Percentiles rank a stretch among this genome's conserved stretches.
Evolutionary conservation across 495 filamentous ascomycete genomes (phyloP).

Genomic region (Viridothelium virens): DNA sequence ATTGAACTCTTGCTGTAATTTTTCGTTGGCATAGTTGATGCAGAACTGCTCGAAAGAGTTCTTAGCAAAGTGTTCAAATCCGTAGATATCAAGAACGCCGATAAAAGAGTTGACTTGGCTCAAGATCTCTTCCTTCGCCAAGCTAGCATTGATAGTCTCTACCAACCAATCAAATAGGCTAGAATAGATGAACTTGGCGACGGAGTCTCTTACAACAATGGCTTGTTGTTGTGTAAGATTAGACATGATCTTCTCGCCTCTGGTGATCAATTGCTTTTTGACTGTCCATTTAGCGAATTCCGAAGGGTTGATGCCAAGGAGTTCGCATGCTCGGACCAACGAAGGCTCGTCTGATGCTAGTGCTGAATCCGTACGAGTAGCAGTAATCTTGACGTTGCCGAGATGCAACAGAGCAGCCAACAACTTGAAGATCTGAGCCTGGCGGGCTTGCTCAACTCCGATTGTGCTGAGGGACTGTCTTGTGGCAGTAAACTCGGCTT

Average conservation of each 20-base stretch:
- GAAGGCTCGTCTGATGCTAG: slow-evolving; percentile 74
- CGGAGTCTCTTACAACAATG: slow-evolving; percentile 89
- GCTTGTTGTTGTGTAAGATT: slow-evolving; percentile 93
- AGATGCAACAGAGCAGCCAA: slow-evolving; percentile 89
- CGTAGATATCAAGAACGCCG: slow-evolving; percentile 98
- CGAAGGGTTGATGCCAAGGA: slow-evolving; percentile 76
- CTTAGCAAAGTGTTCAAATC: slow-evolving; percentile 98
- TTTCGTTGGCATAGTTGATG: slow-evolving; percentile 99
- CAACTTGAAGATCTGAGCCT: slow-evolving; percentile 81
- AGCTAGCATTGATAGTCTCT: slow-evolving; percentile 81
- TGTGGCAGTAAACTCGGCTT: slow-evolving; percentile 82
- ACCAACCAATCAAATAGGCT: slow-evolving; percentile 98
- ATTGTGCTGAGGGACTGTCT: slow-evolving; percentile 80
- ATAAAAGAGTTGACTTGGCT: slow-evolving; percentile 85
- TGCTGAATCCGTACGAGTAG: slow-evolving; percentile 78
- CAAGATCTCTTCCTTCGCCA: slow-evolving; percentile 84
- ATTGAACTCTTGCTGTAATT: slow-evolving; percentile 98
- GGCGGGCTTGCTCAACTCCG: slow-evolving; percentile 65
- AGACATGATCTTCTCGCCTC: slow-evolving; percentile 95
- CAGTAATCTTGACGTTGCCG: slow-evolving; percentile 90
- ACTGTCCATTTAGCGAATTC: slow-evolving; percentile 99
- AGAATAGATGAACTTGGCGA: slow-evolving; percentile 98
- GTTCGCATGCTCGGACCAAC: slow-evolving; percentile 69
- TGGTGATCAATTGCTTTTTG: slow-evolving; percentile 95
- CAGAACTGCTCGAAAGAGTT: slow-evolving; percentile 99